These are phyloP conservation scores for Crepidotus variabilis DNA, from an alignment of 768 basidiomycete species.

Conservation along the genomic window DNA sequence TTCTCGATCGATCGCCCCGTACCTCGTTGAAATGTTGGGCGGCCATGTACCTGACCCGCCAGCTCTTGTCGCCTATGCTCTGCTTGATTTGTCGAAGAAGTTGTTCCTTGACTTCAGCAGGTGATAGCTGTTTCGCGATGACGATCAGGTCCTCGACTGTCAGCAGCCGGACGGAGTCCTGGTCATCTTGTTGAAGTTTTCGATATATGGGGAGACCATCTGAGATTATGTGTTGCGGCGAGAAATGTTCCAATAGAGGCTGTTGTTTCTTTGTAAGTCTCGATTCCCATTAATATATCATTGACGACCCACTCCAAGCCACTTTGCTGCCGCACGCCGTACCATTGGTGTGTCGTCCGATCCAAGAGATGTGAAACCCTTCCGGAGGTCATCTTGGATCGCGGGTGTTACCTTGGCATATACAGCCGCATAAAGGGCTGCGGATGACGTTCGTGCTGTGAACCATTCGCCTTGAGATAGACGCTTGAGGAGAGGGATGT, in stretches of 20 bases:
- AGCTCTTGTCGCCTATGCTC: conserved; percentile 92
- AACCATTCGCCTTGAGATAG: conserved; percentile 97
- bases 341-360: conserved; percentile 99
- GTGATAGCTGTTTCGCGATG: conserved; percentile 79
- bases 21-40: conserved; percentile 97
- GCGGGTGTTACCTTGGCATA: conserved; percentile 74
- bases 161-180: conserved; percentile 93
- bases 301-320: conserved; percentile 76
- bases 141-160: conserved; percentile 96
- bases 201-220: conserved; percentile 93
- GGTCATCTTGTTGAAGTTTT: conserved; percentile 92
- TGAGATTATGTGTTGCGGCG: conserved; percentile 75
- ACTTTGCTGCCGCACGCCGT: conserved; percentile 91
- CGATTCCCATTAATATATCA: conserved; percentile 1
- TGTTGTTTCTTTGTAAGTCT: conserved; percentile 27
- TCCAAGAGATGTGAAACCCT: conserved; percentile 76
- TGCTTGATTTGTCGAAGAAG: conserved; percentile 84
- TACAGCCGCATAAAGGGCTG: conserved; percentile 87
- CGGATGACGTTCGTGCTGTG: conserved; percentile 94
- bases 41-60: conserved; percentile 99
- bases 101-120: conserved; percentile 89
- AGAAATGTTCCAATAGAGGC: conserved; percentile 77
- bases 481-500: conserved; percentile 87
- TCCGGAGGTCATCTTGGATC: conserved; percentile 85
- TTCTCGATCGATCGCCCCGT: conserved; percentile 10